Base-by-base conservation (phyloP, 768 basidiomycete genomes). In the Vishniacozyma victoriae region DNA sequence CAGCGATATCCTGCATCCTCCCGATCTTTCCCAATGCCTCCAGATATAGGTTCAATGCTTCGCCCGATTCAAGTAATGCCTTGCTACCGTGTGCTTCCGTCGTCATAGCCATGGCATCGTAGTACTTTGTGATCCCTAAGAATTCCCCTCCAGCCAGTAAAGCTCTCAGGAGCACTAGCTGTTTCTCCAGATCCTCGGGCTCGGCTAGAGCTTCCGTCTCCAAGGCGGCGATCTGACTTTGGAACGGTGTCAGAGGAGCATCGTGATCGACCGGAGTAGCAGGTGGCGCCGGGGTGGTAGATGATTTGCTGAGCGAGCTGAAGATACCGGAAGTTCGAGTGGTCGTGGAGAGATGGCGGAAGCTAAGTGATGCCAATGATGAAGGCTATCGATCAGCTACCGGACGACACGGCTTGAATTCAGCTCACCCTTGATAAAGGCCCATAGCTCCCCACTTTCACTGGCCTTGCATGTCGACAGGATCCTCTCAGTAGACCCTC, bases 1-100 rank as follows among this genome's bases (percentile, higher is more conserved):
- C 72, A 5, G 76, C 73, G 25, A 84, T 74, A 60, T 89, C 87
- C 13, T 71, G 72, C 59, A 67, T 42, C 31, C 59, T 35, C 2
- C 67, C 64, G 33, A 37, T 41, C 48, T 51, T 55, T 0, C 46
- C 52, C 22, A 62, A 29, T 1, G 52, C 54, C 24, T 54, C 46
- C 15, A 57, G 26, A 44, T 57, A 61, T 13, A 62, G 12, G 2
- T 35, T 36, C 55, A 52, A 60, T 4, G 46, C 59, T 18, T 57
- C 52, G 19, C 56, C 52, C 47, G 48, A 50, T 23, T 20, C 35
- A 38, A 64, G 31, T 24, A 64, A 35, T n/a, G 38, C 46, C 22
- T 42, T 33, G 33, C 53, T 60, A 15, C 48, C 48, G 23, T 31
- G 44, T 4, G 18, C 43, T 14, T 35, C 46, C 14, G 48, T 48